Evolutionary conservation across 345 rosid species (phyloP), one percentile per base, ranked within the genome.

Genomic region (Pistacia integerrima): DNA sequence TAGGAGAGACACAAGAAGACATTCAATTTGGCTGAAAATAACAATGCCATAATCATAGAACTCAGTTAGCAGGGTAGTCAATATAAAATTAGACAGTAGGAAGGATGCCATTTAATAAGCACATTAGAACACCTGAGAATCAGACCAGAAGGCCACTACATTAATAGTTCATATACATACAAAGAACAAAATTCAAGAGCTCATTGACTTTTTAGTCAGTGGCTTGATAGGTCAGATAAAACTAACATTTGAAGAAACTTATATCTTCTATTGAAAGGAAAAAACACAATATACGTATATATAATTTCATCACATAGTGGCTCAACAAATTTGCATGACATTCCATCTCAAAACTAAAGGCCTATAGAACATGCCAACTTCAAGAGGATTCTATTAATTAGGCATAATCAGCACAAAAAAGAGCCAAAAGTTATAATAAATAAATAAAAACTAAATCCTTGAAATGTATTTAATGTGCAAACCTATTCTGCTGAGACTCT

Each of bases 401-500:
- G 46, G 46, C 8, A 41, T 41, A 41, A 41, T 41, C 8, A 41
- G 46, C 8, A 41, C 46, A 41, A 41, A 41, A 5, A 17, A 54
- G 44, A 16, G 49, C 22, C 4, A 46, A 76, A 25, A 16, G 16
- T 48, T 12, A 22, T 17, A 3, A 78, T 62, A 41, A 36, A 64
- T 44, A 41, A 59, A 25, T 1, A 58, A 69, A 56, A 67, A 25
- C 11, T 41, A 66, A 33, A 33, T 67, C 66, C n/a, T 60, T 38
- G 4, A 52, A 49, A 35, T 59, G 51, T 36, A 61, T 1, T 67
- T 44, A 60, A 57, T 17, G 75, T 75, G 77, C 78, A 60, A 22
- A 93, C 99, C 98, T 80, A 85, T 75, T 71, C 61, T 73, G 74
- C 79, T 77, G 62, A 96, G 97, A 81, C 86, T 86, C 70, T 73